Percentiles rank a stretch among this genome's conserved stretches.
These are phyloP conservation scores for Penstemon eatonii DNA, from an alignment of 257 asterid species.

Conservation along the genomic window DNA sequence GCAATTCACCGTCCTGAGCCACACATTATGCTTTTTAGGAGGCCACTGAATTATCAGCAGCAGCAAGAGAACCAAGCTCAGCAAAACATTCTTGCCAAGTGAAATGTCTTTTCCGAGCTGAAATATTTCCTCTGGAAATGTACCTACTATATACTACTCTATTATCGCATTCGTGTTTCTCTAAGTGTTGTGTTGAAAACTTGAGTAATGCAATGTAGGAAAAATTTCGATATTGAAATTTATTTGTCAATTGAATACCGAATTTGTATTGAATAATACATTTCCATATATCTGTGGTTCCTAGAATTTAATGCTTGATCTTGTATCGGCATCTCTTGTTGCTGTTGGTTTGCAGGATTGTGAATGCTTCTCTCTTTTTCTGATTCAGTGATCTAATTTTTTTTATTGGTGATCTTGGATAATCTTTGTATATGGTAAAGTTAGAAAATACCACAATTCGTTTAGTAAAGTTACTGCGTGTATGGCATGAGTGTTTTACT, in stretches of 20 bases:
- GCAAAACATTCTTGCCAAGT: slow-evolving; percentile 47
- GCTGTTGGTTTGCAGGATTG: not conserved
- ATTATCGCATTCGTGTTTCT: slow-evolving; percentile 18
- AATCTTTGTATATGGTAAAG: not conserved
- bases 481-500: not conserved
- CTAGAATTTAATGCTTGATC: not conserved
- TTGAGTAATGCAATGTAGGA: slow-evolving; percentile 4
- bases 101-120: slow-evolving; percentile 18
- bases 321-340: not conserved
- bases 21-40: slow-evolving; percentile 66
- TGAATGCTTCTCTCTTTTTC: not conserved
- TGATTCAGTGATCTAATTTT: not conserved
- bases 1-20: slow-evolving; percentile 97
- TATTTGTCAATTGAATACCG: slow-evolving; percentile 12
- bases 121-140: slow-evolving; percentile 35
- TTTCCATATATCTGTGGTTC: not conserved
- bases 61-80: slow-evolving; percentile 54
- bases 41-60: slow-evolving; percentile 54
- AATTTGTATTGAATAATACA: not conserved
- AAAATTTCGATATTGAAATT: not conserved
- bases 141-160: slow-evolving; percentile 18
- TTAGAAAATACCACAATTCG: not conserved
- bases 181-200: slow-evolving; percentile 8
- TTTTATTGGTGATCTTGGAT: not conserved
- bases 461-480: not conserved